These are phyloP conservation scores for Apophysomyces ossiformis DNA, from an alignment of 371 early-diverging fungal genomes.

Conservation along the genomic window DNA sequence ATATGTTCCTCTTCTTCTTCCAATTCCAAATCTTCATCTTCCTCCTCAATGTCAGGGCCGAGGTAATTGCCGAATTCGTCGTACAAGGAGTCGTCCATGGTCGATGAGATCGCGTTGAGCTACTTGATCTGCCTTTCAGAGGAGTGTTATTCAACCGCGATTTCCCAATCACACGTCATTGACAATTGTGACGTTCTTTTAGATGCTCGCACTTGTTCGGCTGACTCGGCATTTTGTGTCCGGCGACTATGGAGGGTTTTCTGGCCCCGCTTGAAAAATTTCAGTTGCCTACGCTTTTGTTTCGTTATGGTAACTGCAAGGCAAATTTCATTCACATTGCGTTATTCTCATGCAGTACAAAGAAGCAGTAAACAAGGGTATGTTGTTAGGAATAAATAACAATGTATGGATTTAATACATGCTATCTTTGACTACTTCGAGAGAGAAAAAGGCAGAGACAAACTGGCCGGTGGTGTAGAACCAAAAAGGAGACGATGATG, in stretches of 20 bases:
- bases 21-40: slow-evolving; percentile 48
- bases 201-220: no score
- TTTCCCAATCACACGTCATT: slow-evolving; percentile 4
- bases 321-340: no score
- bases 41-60: slow-evolving; percentile 89
- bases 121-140: background rate
- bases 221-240: no score
- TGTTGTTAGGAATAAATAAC: no score
- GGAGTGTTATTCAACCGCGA: background rate
- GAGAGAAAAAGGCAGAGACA: background rate
- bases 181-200: background rate
- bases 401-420: no score
- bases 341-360: no score
- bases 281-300: no score
- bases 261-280: no score
- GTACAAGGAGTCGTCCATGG: slow-evolving; percentile 84
- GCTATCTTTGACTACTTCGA: no score
- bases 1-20: slow-evolving; percentile 24
- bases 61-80: slow-evolving; percentile 99
- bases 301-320: no score
- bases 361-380: no score
- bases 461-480: background rate
- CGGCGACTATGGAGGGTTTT: no score
- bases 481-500: slow-evolving; percentile 9
- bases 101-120: slow-evolving; percentile 10